A percentile compares a stretch with the other conserved stretches of the same genome.
Conservation (phyloP, 1,284 basidiomycete genomes). For the Puccinia horiana region DNA sequence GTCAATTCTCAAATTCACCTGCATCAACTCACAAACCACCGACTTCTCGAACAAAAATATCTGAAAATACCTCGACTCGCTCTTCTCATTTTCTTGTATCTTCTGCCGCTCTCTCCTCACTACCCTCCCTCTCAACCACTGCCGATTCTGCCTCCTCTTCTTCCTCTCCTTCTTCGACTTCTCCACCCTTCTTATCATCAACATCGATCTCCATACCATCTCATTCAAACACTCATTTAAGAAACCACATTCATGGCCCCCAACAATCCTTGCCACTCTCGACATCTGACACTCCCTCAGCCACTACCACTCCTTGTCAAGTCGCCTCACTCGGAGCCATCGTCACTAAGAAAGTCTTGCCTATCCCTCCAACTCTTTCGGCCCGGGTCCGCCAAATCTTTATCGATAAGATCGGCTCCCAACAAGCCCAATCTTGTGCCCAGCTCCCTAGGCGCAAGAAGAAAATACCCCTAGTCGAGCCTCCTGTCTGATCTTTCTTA, state of each 20-base stretch:
- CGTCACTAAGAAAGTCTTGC: slow-evolving; percentile 6
- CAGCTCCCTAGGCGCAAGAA: slow-evolving; percentile 10
- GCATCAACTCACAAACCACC: background rate
- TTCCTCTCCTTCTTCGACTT: background rate
- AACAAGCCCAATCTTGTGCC: slow-evolving; percentile 9
- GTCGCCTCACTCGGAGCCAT: background rate
- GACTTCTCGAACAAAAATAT: background rate
- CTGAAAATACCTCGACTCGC: background rate
- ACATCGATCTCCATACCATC: background rate
- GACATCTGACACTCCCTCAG: background rate
- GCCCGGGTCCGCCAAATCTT: background rate
- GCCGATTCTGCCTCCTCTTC: background rate
- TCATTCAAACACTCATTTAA: background rate
- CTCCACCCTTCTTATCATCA: background rate
- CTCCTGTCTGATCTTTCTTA: too few relatives aligned
- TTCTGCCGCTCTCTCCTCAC: background rate
- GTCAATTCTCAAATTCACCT: background rate
- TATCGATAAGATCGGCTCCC: background rate
- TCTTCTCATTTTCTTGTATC: background rate
- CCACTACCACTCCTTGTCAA: background rate
- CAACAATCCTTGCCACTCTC: background rate
- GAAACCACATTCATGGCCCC: background rate
- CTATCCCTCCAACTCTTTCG: background rate
- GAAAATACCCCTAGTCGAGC: background rate
- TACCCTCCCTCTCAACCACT: background rate